Evolutionary conservation across 306 rosid genomes (phyloP).

Genomic region (Lathyrus tuberosus): DNA sequence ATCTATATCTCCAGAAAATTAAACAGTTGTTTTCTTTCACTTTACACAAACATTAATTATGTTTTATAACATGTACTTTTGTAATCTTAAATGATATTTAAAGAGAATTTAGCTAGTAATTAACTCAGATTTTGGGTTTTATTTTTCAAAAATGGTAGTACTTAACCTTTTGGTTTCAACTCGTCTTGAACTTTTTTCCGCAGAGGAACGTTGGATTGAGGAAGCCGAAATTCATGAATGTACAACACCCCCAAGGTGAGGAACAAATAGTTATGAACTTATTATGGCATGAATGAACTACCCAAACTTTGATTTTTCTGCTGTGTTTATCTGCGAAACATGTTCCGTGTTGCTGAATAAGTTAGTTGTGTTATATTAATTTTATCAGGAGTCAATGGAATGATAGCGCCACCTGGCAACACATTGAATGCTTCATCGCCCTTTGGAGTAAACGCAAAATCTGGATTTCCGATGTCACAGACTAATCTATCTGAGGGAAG

Average conservation of each 20-base stretch:
- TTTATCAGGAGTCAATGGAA: constrained; percentile 55
- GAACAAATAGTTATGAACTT: not conserved
- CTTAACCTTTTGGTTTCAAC: constrained; percentile 25
- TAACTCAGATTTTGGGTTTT: not conserved
- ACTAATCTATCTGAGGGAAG: constrained; percentile 44
- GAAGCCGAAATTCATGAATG: constrained; percentile 55
- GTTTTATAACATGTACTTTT: not conserved
- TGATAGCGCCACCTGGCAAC: constrained; percentile 44
- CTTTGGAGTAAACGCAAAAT: constrained; percentile 41
- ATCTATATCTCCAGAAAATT: not conserved
- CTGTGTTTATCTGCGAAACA: constrained; percentile 6
- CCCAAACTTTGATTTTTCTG: too few relatives aligned
- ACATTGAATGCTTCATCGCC: constrained; percentile 52
- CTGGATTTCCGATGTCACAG: constrained; percentile 47
- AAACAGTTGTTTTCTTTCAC: not conserved
- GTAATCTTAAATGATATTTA: not conserved
- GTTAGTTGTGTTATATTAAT: constrained; percentile 30
- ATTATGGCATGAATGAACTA: too few relatives aligned
- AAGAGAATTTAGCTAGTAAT: constrained; percentile 1
- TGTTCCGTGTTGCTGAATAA: constrained; percentile 5
- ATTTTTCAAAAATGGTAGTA: not conserved
- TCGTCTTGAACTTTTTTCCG: constrained; percentile 36
- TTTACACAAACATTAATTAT: constrained; percentile 7
- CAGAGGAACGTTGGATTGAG: constrained; percentile 58
- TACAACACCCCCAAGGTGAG: constrained; percentile 59